phyloP scores from a whole-genome alignment of 2,329 filamentous ascomycete genomes.

The Drechslera avenae region DNA sequence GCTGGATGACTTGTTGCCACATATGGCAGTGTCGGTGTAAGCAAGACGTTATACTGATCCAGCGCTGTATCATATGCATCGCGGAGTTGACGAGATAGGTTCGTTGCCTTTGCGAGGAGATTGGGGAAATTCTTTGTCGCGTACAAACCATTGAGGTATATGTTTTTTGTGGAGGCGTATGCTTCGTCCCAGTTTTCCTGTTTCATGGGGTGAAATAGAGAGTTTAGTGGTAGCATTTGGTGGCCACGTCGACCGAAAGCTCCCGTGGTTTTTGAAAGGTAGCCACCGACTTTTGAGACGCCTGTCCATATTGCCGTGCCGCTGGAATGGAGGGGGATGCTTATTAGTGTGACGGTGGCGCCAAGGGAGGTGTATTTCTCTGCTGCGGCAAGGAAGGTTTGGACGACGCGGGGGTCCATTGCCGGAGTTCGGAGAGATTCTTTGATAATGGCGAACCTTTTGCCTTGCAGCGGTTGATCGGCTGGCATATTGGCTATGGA shows the following conservation, averaged over 20 bases:
- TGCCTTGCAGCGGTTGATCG: constrained; percentile 31
- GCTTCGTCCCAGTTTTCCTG: constrained; percentile 58
- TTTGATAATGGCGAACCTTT: constrained; percentile 38
- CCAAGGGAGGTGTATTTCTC: constrained; percentile 53
- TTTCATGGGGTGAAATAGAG: constrained; percentile 54
- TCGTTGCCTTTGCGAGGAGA: constrained; percentile 57
- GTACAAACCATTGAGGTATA: constrained; percentile 59
- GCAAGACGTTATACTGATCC: constrained; percentile 51
- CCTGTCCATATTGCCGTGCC: constrained; percentile 59
- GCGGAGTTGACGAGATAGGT: constrained; percentile 54
- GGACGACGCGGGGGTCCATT: constrained; percentile 49
- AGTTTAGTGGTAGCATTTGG: constrained; percentile 58
- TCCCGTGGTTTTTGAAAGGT: constrained; percentile 50
- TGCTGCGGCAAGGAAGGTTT: constrained; percentile 52
- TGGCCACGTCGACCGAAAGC: constrained; percentile 55
- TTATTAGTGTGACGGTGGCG: constrained; percentile 57
- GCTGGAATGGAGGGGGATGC: constrained; percentile 56
- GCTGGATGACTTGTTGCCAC: constrained; percentile 54
- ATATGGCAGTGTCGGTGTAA: constrained; percentile 58
- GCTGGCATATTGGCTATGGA: constrained; percentile 16
- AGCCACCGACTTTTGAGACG: constrained; percentile 50
- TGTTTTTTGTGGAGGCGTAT: constrained; percentile 60
- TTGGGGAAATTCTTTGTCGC: constrained; percentile 53
- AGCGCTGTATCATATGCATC: constrained; percentile 55
- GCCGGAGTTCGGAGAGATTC: constrained; percentile 38